A percentile compares a stretch with the other conserved stretches of the same genome.
Conservation (phyloP, 768 basidiomycete species). For the Cystobasidium ongulense region DNA sequence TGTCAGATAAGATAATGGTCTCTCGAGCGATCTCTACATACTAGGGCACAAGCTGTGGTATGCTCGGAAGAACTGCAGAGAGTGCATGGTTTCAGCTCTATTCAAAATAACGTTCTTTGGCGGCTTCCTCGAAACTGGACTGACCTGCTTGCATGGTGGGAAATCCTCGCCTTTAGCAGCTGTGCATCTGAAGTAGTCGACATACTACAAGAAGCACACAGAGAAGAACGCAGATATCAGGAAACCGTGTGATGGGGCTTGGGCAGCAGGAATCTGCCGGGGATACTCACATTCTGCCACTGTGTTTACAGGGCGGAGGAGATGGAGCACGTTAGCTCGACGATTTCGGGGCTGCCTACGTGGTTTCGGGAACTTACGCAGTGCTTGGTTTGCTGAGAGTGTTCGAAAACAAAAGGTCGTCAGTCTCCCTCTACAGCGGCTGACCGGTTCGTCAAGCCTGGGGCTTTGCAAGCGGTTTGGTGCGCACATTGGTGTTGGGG, state of each 20-base stretch:
- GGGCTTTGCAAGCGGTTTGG: neutral
- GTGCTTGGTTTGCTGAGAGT: conserved; percentile 90
- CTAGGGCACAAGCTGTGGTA: conserved; percentile 97
- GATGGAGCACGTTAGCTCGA: neutral
- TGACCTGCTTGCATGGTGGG: conserved; percentile 83
- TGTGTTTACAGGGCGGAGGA: neutral
- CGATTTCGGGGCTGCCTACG: neutral
- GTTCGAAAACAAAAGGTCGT: neutral
- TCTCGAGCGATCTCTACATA: conserved; percentile 44
- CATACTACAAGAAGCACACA: too few relatives aligned
- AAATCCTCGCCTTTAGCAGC: conserved; percentile 95
- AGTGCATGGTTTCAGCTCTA: neutral
- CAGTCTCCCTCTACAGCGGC: neutral
- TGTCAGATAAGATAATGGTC: too few relatives aligned
- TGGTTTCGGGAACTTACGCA: conserved; percentile 56
- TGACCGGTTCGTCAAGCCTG: neutral
- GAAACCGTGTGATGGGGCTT: neutral
- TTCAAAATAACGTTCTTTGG: too few relatives aligned
- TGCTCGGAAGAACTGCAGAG: conserved; percentile 65
- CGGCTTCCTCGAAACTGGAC: neutral
- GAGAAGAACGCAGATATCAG: conserved; percentile 64
- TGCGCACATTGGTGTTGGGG: conserved; percentile 44
- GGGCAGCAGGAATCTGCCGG: neutral
- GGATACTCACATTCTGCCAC: conserved; percentile 24
- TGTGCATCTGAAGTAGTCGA: conserved; percentile 89